Evolutionary conservation across 345 rosid genomes (phyloP).

Genomic region (Eucalyptus sideroxylon): DNA sequence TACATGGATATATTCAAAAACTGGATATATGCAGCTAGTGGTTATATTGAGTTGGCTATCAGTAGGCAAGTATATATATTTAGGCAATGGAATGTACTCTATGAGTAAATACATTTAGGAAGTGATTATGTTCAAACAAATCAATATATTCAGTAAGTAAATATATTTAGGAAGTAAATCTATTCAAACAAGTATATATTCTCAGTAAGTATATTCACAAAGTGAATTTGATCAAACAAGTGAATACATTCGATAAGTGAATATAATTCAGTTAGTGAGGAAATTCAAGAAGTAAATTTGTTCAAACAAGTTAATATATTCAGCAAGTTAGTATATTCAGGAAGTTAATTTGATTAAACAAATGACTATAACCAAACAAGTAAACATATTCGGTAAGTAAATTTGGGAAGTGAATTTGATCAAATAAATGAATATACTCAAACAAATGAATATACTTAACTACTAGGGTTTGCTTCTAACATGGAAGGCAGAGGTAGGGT

Average conservation of each 20-base stretch:
- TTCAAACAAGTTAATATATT: not conserved
- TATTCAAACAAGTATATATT: not conserved
- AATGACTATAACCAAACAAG: not conserved
- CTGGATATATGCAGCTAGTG: too few species aligned
- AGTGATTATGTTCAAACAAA: too few species aligned
- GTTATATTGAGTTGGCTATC: not conserved
- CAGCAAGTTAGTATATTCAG: not conserved
- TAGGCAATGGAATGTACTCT: too few species aligned
- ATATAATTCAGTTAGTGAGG: not conserved
- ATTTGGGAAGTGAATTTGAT: too few species aligned
- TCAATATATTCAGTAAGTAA: too few species aligned
- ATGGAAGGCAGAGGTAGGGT: fast-evolving
- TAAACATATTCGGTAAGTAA: too few species aligned
- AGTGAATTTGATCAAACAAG: not conserved
- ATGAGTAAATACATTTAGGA: not conserved
- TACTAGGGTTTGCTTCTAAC: too few species aligned
- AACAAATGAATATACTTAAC: too few species aligned
- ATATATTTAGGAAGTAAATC: not conserved
- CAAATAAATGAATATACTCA: not conserved
- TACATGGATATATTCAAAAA: not conserved
- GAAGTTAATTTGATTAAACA: not conserved
- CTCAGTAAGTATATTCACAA: too few species aligned
- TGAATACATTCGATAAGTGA: not conserved
- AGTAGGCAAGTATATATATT: not conserved
- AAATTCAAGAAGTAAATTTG: too few species aligned